Conservation (phyloP, 495 filamentous ascomycete genomes). For the Aspergillus coremiiformis region DNA sequence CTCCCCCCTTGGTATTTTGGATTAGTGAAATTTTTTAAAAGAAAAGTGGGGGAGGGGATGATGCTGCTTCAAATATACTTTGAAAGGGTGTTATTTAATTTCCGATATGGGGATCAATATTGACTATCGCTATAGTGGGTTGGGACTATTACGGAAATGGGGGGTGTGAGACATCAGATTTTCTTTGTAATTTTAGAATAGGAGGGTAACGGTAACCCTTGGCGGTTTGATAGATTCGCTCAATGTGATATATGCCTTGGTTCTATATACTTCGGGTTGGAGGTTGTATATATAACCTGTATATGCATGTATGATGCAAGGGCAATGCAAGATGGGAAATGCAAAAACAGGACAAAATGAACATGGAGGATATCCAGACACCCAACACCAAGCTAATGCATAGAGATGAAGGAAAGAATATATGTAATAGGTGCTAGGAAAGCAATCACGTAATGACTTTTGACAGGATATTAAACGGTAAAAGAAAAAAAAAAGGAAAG, state of each 20-base stretch:
- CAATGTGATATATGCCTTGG: background rate
- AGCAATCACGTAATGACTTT: constrained; percentile 9
- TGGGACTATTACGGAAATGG: too few relatives aligned
- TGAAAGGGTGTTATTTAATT: background rate
- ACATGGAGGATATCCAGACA: constrained; percentile 1
- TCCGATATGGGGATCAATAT: background rate
- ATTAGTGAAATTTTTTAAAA: too few relatives aligned
- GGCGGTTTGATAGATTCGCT: too few relatives aligned
- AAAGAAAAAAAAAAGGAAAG: background rate
- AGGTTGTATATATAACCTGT: background rate
- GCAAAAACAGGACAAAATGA: background rate
- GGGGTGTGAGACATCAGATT: too few relatives aligned
- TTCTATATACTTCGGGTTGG: background rate
- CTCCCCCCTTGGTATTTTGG: background rate
- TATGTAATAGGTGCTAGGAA: background rate
- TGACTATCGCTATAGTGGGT: background rate
- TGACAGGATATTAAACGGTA: constrained; percentile 7
- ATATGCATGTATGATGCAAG: background rate
- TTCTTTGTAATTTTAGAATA: too few relatives aligned
- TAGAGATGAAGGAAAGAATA: constrained; percentile 5
- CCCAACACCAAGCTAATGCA: constrained; percentile 18
- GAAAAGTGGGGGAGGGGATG: background rate
- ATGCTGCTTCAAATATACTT: background rate
- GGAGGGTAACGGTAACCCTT: too few relatives aligned
- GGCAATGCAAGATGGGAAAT: background rate